Conservation (phyloP, 2,329 filamentous ascomycete genomes). For the Pestalotiopsis sp. region DNA sequence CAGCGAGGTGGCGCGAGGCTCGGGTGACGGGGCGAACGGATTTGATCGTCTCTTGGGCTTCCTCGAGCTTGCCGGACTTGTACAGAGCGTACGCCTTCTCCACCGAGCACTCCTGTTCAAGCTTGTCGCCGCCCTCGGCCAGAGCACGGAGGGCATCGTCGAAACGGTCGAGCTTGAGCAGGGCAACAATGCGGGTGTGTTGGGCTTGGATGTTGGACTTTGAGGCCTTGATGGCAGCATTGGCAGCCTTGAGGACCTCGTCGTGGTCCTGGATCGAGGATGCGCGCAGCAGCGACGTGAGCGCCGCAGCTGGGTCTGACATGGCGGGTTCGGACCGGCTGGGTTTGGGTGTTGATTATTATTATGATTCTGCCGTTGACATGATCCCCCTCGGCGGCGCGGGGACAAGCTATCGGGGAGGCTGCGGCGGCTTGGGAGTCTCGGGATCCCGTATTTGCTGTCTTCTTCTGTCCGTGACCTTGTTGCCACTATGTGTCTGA, state of each 20-base stretch:
- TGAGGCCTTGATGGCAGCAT: slow-evolving; percentile 63
- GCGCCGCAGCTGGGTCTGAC: slow-evolving; percentile 51
- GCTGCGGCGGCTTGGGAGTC: too few relatives aligned
- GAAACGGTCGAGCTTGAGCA: slow-evolving; percentile 82
- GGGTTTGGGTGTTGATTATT: background rate
- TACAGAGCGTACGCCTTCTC: slow-evolving; percentile 85
- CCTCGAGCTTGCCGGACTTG: slow-evolving; percentile 71
- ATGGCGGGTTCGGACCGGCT: slow-evolving; percentile 19
- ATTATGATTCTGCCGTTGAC: background rate
- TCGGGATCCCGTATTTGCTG: too few relatives aligned
- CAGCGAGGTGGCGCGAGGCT: slow-evolving; percentile 56
- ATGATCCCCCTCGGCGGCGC: background rate
- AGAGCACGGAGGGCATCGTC: slow-evolving; percentile 75
- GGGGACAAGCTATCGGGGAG: background rate
- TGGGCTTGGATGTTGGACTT: slow-evolving; percentile 61
- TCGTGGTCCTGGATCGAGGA: slow-evolving; percentile 71
- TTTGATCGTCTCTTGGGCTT: slow-evolving; percentile 56
- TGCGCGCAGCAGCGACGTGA: slow-evolving; percentile 57
- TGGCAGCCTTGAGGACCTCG: slow-evolving; percentile 68
- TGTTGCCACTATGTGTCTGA: too few relatives aligned
- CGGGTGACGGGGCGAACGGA: slow-evolving; percentile 31
- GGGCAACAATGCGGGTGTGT: slow-evolving; percentile 72
- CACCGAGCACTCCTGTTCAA: slow-evolving; percentile 64
- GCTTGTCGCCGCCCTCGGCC: slow-evolving; percentile 61
- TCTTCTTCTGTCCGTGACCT: too few relatives aligned